A percentile compares a stretch with the other conserved stretches of the same genome.
Evolutionary conservation across 768 basidiomycete species (phyloP).

Genomic region (Boletus tylopilopsis): DNA sequence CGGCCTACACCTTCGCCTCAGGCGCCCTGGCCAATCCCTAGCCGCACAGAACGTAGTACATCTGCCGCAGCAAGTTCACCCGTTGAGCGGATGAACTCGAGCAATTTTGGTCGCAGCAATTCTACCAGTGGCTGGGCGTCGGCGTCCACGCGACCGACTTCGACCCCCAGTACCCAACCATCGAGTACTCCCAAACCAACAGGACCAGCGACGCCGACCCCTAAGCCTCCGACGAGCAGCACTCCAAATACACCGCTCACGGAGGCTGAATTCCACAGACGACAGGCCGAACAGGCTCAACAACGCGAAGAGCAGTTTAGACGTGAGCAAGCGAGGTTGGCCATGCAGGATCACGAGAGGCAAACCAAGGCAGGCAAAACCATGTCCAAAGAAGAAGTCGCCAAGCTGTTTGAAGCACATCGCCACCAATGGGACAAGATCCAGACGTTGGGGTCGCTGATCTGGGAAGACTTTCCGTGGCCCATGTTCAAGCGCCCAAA

Average conservation of each 20-base stretch:
- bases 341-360: constrained; percentile 47
- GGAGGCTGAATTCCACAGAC: constrained; percentile 59
- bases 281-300: constrained; percentile 59
- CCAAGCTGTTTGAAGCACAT: constrained; percentile 55
- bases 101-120: constrained; percentile 26
- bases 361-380: constrained; percentile 40
- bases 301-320: constrained; percentile 69
- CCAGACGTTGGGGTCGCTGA: constrained; percentile 37
- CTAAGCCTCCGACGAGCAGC: constrained; percentile 14
- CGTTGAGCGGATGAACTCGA: constrained; percentile 29
- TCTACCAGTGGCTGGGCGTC: constrained; percentile 28
- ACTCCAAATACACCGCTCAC: constrained; percentile 24
- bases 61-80: constrained; percentile 31
- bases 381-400: constrained; percentile 54
- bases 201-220: constrained; percentile 19
- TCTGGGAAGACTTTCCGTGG: constrained; percentile 74
- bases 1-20: constrained; percentile 26
- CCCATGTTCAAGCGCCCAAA: constrained; percentile 58
- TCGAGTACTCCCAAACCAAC: constrained; percentile 26
- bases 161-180: constrained; percentile 24
- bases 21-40: constrained; percentile 32
- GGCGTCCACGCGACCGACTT: constrained; percentile 26
- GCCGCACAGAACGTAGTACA: constrained; percentile 31
- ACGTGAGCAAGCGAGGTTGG: constrained; percentile 60
- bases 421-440: constrained; percentile 59